Evolutionary conservation across 371 early-diverging fungal species (phyloP).

Genomic region (Mortierella sp.): DNA sequence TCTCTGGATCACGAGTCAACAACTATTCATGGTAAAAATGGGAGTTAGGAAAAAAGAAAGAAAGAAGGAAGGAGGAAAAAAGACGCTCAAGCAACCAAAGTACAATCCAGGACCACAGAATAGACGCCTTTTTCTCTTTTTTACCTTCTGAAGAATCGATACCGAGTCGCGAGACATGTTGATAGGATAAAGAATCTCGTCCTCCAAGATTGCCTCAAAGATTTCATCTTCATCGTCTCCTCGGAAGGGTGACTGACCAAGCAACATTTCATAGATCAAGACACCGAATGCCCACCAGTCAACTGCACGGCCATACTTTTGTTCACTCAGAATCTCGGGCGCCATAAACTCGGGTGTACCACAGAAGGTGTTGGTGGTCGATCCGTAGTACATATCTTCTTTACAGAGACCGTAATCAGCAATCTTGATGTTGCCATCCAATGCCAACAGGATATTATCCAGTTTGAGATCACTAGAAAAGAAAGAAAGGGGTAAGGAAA

Average conservation of each 20-base stretch:
- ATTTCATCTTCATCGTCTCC: constrained; percentile 97
- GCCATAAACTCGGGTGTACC: constrained; percentile 99
- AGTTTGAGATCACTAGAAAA: constrained; percentile 92
- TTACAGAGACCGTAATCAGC: constrained; percentile 99
- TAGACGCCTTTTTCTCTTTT: neutral
- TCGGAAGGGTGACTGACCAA: constrained; percentile 93
- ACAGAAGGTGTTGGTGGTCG: constrained; percentile 92
- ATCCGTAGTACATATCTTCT: constrained; percentile 88
- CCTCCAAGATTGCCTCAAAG: constrained; percentile 93
- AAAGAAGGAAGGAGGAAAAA: too few species aligned
- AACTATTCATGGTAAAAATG: constrained; percentile 60
- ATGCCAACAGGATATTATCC: constrained; percentile 95
- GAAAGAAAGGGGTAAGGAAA: neutral
- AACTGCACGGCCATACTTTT: constrained; percentile 91
- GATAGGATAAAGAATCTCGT: constrained; percentile 90
- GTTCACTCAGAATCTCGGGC: constrained; percentile 95
- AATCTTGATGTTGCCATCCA: constrained; percentile 97
- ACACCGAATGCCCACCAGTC: constrained; percentile 99
- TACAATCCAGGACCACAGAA: neutral
- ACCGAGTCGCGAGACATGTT: constrained; percentile 92
- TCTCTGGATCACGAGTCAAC: constrained; percentile 87
- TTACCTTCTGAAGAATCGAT: constrained; percentile 83
- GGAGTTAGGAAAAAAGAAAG: neutral
- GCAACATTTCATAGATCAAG: constrained; percentile 96
- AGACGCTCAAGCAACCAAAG: too few species aligned